Evolutionary conservation across 1,139 yeast genomes (phyloP), one percentile per base, ranked within the genome.

Genomic region (Candida sanyaensis): DNA sequence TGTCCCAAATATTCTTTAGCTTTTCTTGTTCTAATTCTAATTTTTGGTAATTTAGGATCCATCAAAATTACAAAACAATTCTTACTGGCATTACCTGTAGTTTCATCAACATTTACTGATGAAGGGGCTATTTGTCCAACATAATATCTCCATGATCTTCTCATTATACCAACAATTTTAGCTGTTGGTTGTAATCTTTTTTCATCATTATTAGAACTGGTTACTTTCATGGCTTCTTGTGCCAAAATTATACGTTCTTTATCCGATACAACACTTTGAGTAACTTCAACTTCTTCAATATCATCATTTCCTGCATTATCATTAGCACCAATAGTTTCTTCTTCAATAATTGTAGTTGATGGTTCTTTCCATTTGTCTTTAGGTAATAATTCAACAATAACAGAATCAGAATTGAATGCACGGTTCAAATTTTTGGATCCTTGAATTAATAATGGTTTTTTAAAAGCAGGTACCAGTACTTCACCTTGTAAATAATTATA

Each of bases 81-180:
- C 61, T 86, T 86, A 17, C 89, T 80, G 5, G 96, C 80, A 54
- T 78, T 76, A 12, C 83, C 81, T 11, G 70, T 65, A 9, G 69
- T 64, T 47, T 74, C 79, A 42, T 78, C 78, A 21, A 72, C 71
- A 36, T 84, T 78, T 1, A 88, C 86, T 3, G 96, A 86, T 32
- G 86, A 80, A 40, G 95, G 88, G 5, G 95, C 88, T 53, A 95
- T 80, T 65, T 92, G 98, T 13, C 99, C 99, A 43, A 93, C 99
- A 61, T 92, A 95, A 57, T 86, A 85, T 65, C 99, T 81, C 99
- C 99, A 95, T 50, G 95, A 89, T 65, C 99, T 82, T 68, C 91
- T 86, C 44, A 85, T 75, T 31, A 95, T 79, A 34, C 96, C 96
- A 24, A 95, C 98, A 44, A 95, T 86, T 57, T 83, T 82, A 3